Percentiles rank a stretch among this genome's conserved stretches.
Evolutionary conservation across 2,329 filamentous ascomycete species (phyloP).

Genomic region (Calonectria ilicicola): DNA sequence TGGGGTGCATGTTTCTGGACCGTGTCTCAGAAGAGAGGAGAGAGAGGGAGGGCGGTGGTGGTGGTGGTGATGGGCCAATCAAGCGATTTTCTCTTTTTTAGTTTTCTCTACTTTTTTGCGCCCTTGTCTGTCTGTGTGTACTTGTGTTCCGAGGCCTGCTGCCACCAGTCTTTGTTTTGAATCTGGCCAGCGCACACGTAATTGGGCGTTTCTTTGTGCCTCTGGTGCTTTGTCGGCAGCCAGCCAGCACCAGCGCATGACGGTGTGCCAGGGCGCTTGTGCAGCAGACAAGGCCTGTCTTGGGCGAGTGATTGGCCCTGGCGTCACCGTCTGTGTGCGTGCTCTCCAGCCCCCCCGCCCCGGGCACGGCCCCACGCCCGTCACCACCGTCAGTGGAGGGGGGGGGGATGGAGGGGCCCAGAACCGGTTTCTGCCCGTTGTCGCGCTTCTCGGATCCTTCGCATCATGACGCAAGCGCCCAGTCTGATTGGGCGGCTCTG

Average conservation of each 20-base stretch:
- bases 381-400: neutral
- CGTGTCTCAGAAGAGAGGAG: neutral
- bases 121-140: too few species aligned
- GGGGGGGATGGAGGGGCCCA: too few species aligned
- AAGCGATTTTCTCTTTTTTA: neutral
- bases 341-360: neutral
- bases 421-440: conserved; percentile 10
- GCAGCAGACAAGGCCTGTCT: neutral
- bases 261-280: neutral
- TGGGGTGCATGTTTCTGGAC: neutral
- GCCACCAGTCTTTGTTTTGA: too few species aligned
- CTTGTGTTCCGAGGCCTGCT: too few species aligned
- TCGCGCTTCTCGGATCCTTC: neutral
- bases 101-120: neutral
- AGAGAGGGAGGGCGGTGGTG: too few species aligned
- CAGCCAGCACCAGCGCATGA: neutral
- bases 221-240: neutral
- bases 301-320: conserved; percentile 6
- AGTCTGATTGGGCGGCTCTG: neutral
- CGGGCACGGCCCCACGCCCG: conserved; percentile 3
- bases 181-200: too few species aligned
- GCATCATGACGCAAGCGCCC: conserved; percentile 12
- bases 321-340: neutral
- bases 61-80: neutral
- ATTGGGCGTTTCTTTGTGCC: neutral